phyloP scores from a whole-genome alignment of 768 basidiomycete species.

The Amanita thiersii region DNA sequence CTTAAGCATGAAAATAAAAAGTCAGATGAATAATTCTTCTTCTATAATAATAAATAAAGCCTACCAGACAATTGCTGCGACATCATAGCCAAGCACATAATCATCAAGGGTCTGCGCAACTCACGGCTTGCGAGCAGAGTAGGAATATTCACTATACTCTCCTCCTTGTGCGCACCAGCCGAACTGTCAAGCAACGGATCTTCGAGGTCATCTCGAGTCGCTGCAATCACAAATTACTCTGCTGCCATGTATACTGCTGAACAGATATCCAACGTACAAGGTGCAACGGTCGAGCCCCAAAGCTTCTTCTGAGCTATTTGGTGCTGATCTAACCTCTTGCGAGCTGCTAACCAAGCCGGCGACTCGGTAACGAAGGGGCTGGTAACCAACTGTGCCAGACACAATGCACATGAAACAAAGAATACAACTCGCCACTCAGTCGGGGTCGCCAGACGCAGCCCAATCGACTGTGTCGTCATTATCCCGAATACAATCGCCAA shows the following conservation, averaged over 20 bases:
- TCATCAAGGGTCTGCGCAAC: slow-evolving; percentile 53
- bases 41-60: slow-evolving; percentile 5
- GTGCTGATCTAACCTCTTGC: slow-evolving; percentile 41
- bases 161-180: slow-evolving; percentile 18
- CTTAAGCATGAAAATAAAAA: slow-evolving; percentile 22
- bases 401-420: slow-evolving; percentile 49
- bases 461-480: slow-evolving; percentile 76
- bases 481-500: slow-evolving; percentile 80
- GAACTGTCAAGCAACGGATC: slow-evolving; percentile 31
- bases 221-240: slow-evolving; percentile 3
- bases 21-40: slow-evolving; percentile 5
- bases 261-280: slow-evolving; percentile 17
- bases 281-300: slow-evolving; percentile 36
- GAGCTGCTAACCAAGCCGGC: slow-evolving; percentile 54
- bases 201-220: slow-evolving; percentile 17
- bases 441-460: slow-evolving; percentile 63
- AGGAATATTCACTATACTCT: slow-evolving; percentile 36
- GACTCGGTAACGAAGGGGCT: slow-evolving; percentile 58
- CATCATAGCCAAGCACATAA: slow-evolving; percentile 64
- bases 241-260: background rate
- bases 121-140: slow-evolving; percentile 44
- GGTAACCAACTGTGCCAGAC: slow-evolving; percentile 46
- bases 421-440: slow-evolving; percentile 67
- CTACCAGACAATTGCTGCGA: slow-evolving; percentile 75
- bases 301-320: slow-evolving; percentile 38